phyloP scores from a whole-genome alignment of 208 protist genomes.

The Leishmania mexicana region DNA sequence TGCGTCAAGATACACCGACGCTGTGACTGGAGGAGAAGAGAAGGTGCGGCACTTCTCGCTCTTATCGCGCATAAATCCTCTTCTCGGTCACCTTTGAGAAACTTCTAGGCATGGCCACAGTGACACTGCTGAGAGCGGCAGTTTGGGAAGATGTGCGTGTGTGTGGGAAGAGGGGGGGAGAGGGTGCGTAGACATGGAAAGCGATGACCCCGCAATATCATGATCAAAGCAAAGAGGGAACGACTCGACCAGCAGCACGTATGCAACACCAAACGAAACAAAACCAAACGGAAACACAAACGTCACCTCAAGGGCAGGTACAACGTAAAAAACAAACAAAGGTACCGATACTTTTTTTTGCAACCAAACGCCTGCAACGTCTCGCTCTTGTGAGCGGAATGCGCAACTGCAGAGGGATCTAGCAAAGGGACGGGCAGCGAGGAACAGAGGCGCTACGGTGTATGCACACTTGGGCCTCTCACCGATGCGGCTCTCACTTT shows the following conservation, averaged over 20 bases:
- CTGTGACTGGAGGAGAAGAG: not conserved
- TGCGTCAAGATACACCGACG: not conserved
- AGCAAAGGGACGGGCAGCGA: not conserved
- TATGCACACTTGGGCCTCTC: not conserved
- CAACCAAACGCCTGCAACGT: not conserved
- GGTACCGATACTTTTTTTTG: not conserved
- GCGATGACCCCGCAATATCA: not conserved
- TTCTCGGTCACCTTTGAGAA: not conserved
- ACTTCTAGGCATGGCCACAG: not conserved
- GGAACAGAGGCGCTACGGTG: not conserved
- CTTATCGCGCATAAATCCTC: not conserved
- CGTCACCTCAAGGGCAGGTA: not conserved
- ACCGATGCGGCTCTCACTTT: conserved; percentile 2
- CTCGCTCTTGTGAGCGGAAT: not conserved
- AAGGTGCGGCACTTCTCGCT: too few species aligned
- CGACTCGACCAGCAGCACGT: not conserved
- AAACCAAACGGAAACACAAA: not conserved
- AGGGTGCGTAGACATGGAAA: not conserved
- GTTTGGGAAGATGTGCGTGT: too few species aligned
- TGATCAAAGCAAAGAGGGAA: not conserved
- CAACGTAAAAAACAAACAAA: not conserved
- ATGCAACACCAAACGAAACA: not conserved
- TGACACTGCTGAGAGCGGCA: not conserved
- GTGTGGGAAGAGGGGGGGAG: not conserved
- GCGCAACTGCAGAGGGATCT: not conserved